Base-by-base conservation (phyloP, 768 basidiomycete species). In the Chiua virens region DNA sequence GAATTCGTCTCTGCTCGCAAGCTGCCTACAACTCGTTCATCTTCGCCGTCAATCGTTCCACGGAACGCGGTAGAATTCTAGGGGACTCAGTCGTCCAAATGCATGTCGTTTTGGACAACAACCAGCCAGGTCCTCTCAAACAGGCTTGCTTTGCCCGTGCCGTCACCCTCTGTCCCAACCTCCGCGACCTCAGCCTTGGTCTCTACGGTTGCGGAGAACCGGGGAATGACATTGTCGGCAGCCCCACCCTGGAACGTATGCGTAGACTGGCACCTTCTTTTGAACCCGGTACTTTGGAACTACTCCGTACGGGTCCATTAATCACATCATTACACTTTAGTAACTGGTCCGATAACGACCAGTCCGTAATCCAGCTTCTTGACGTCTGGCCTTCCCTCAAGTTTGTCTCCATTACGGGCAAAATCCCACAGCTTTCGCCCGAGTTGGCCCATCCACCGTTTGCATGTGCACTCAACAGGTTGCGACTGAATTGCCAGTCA, bases 291-390 rank as follows among this genome's bases (percentile, higher is more conserved):
- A 82, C 80, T 3, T 65, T 87, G 28, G 66, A 75, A 17, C 64
- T 79, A 38, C 75, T 88, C 45, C 77, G 71, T 46, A 64, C 76
- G 10, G 84, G 81, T n/a, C 82, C 86, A 1, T 62, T 54, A 40
- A 79, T 82, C 54, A 71, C 76, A 27, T 63, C 68, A 6, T 73
- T 89, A 5, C 77, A 78, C 48, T 83, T 89, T 60, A 79, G 76
- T 62, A 89, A 89, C 62, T 88, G 85, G 85, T 83, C 87, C 11
- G 79, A 83, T 54, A 82, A 85, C 61, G 68, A 75, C 44, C 68
- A 79, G 36, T 71, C 78, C 15, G 69, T 88, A 45, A 69, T 75
- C 42, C 83, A 86, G 65, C 77, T 89, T 36, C 79, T 89, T 55
- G 76, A 79, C 45, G 70, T 83, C 49, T 88, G 83, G 80, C 76